Evolutionary conservation across 2,329 filamentous ascomycete genomes (phyloP), one percentile per base, ranked within the genome.

Genomic region (Fusarium tricinctum): DNA sequence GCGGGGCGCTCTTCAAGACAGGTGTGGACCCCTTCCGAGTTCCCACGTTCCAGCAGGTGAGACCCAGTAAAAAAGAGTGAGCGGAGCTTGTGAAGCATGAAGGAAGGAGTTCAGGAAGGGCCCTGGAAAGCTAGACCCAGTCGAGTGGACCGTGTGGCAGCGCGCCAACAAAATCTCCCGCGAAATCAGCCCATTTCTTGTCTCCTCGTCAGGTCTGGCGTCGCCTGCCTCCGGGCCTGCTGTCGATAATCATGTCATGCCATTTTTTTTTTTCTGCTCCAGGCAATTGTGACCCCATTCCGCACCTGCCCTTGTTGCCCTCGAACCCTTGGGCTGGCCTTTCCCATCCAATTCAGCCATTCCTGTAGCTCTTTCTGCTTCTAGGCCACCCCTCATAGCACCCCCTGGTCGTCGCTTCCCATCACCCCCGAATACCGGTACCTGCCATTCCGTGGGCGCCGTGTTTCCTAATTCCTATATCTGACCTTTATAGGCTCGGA

Each of bases 111-210:
- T 47, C 26, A 56, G 51, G 35, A 54, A 42, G 58, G 42, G 46
- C 52, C 64, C 48, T 67, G 52, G 58, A 8, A 63, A 48, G 33
- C 51, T 58, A 69, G 66, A 67, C 66, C 66, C 61, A 69, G 61
- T 69, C 46, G 67, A 61, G 67, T 70, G 69, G 68, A 58, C 48
- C 57, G 51, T 68, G 65, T 72, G 59, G 67, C 63, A 71, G 70
- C 60, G 55, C 65, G 49, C 66, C 68, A 73, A 64, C 71, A 75
- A 71, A 75, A 72, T 75, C 63, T 74, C 70, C 70, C 72, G 65
- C 70, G 73, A 76, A 71, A 78, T 78, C 76, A 78, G 76, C 75
- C 76, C 76, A 78, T 78, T 78, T 77, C 72, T 68, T 70, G 76
- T 74, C 73, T 76, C 74, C 72, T 74, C 72, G 65, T 74, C 72